Base-by-base conservation (phyloP, 345 rosid species). In the Hirschfeldia incana region DNA sequence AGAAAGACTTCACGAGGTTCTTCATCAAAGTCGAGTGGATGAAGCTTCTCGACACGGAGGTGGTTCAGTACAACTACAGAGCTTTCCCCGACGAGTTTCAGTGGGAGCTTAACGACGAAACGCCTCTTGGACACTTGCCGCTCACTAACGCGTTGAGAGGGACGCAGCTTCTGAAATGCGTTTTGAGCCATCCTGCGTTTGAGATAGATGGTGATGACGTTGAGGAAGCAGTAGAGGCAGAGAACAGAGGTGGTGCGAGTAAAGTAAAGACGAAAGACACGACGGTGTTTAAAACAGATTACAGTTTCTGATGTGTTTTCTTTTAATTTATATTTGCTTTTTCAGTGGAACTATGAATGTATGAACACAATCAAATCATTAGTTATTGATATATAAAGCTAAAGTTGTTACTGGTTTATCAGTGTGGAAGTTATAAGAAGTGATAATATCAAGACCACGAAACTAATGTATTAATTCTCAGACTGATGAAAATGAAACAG, bases 81-180 rank as follows among this genome's bases (percentile, higher is more conserved):
- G 69, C 98, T 0, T 95, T 95, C 62, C 99, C 99, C 3, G 72
- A 74, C 6, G 99, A 95, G 74, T 95, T 95, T 65, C 36, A 62
- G 3, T 95, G 99, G 99, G 99, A 95, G 77, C 86, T 91, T 1
- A 75, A 78, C 7, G 89, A 87, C 32, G 90, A 90, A 62, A 92
- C 90, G 8, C 96, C 99, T 3, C 81, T 85, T 28, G 99, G 98
- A 2, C 99, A 95, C 61, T 72, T 95, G 86, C 99, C 99, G 10
- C 81, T 95, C 59, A 95, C 99, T 0, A 95, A 95, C 79, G 98
- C 99, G 1, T 84, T 95, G 5, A 84, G 99, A 75, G 99, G 99
- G 9, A 91, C 89, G 3, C 98, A 82, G 83, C 75, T 95, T 80
- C 82, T 95, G n/a, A 87, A 37, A 65, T 33, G 87, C 70, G 83